A percentile compares a stretch with the other conserved stretches of the same genome.
Conservation (phyloP, 441 rosid species). For the Aquilaria agallochum region DNA sequence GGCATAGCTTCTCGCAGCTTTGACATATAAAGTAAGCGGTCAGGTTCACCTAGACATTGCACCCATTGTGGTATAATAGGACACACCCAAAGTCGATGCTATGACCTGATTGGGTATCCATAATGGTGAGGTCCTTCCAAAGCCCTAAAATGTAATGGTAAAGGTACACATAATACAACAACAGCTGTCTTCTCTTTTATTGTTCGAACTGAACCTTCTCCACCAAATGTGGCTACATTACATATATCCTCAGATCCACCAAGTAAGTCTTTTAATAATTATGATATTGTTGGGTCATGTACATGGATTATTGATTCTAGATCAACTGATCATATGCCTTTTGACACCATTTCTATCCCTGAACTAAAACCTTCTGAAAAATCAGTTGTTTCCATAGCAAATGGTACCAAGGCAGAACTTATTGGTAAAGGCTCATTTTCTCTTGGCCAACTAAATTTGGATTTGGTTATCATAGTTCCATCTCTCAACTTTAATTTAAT, state of each 20-base stretch:
- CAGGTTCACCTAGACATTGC: background rate
- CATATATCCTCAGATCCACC: too few relatives aligned
- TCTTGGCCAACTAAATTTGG: background rate
- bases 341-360: background rate
- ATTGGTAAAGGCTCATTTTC: background rate
- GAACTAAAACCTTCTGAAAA: background rate
- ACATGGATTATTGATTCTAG: too few relatives aligned
- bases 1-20: background rate
- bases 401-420: background rate
- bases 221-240: too few relatives aligned
- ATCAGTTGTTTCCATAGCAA: background rate
- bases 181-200: background rate
- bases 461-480: background rate
- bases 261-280: too few relatives aligned
- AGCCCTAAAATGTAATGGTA: background rate
- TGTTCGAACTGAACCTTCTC: background rate
- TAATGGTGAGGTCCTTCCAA: slow-evolving; percentile 9
- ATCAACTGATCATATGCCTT: background rate
- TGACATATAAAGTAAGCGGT: background rate
- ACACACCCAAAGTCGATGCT: too few relatives aligned
- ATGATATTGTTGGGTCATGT: too few relatives aligned
- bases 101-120: slow-evolving; percentile 12
- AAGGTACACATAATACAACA: too few relatives aligned
- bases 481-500: slow-evolving; percentile 1
- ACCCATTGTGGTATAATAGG: background rate